phyloP scores from a whole-genome alignment of 768 basidiomycete genomes.

The Austroboletus eburneus region DNA sequence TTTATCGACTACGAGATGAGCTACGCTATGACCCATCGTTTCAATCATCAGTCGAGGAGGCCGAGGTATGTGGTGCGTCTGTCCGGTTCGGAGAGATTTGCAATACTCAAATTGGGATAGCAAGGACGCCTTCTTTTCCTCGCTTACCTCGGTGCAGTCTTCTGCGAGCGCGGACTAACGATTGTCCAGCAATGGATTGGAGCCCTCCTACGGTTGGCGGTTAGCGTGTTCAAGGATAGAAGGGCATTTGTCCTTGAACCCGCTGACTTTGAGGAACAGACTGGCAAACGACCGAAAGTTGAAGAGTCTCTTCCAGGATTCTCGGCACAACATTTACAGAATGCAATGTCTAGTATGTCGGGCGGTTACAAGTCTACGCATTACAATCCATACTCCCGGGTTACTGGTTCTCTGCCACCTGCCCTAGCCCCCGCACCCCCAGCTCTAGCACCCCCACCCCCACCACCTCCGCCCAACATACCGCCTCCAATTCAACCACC shows the following conservation, averaged over 20 bases:
- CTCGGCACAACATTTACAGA: constrained; percentile 23
- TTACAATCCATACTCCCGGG: constrained; percentile 29
- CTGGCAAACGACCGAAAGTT: constrained; percentile 28
- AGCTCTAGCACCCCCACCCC: not conserved
- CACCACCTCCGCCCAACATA: constrained; percentile 26
- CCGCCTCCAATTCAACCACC: constrained; percentile 35
- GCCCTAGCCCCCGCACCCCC: too few species aligned
- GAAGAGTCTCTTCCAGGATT: constrained; percentile 31
- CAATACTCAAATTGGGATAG: constrained; percentile 31
- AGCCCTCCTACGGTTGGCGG: constrained; percentile 31
- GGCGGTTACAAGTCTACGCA: constrained; percentile 21
- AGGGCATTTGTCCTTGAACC: constrained; percentile 17
- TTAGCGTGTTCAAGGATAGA: constrained; percentile 15
- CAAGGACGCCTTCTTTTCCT: constrained; percentile 56
- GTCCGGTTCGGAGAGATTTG: constrained; percentile 9
- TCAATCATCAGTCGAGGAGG: constrained; percentile 24
- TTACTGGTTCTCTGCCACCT: constrained; percentile 5
- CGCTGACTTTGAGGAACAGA: constrained; percentile 25
- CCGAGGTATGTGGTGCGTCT: constrained; percentile 36
- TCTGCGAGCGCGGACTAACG: constrained; percentile 47
- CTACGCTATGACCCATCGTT: constrained; percentile 30
- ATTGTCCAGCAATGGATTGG: constrained; percentile 57
- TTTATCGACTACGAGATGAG: constrained; percentile 34
- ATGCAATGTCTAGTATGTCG: constrained; percentile 13
- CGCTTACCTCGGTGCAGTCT: constrained; percentile 67